These are phyloP conservation scores for Wickerhamiella siamensis DNA, from an alignment of 805 yeast genomes.

Conservation along the genomic window DNA sequence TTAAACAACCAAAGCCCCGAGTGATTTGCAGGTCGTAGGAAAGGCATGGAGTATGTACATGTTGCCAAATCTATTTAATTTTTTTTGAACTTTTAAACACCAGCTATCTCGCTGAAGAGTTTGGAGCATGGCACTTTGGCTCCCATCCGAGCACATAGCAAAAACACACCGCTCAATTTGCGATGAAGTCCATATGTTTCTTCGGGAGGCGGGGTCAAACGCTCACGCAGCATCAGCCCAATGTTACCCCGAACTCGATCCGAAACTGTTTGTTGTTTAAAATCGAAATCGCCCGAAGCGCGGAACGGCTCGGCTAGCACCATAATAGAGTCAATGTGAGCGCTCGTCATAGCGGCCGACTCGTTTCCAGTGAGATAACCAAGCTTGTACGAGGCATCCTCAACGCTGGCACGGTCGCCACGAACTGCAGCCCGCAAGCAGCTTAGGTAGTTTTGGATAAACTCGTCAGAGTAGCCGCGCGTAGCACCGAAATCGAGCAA, in stretches of 20 bases:
- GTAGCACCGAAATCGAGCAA: constrained; percentile 93
- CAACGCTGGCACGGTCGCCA: constrained; percentile 50
- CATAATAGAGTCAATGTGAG: constrained; percentile 82
- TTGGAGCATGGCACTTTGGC: constrained; percentile 74
- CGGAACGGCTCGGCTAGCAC: constrained; percentile 91
- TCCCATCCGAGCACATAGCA: constrained; percentile 70
- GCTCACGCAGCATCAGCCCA: constrained; percentile 76
- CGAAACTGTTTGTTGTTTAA: constrained; percentile 77
- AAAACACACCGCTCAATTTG: constrained; percentile 84
- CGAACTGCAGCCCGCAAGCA: constrained; percentile 62
- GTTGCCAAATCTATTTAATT: background rate
- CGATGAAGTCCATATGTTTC: constrained; percentile 95
- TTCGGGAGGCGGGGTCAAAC: constrained; percentile 94
- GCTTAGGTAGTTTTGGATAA: constrained; percentile 52
- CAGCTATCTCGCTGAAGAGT: constrained; percentile 64
- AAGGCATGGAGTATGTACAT: background rate
- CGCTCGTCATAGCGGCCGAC: constrained; percentile 71
- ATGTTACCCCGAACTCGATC: constrained; percentile 83
- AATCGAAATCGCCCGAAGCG: constrained; percentile 39
- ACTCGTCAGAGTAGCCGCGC: constrained; percentile 55
- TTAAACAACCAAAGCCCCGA: background rate
- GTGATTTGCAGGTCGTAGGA: background rate
- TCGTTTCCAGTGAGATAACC: constrained; percentile 91
- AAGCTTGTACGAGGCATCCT: constrained; percentile 48
- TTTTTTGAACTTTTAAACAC: constrained; percentile 19